Evolutionary conservation across 2,329 filamentous ascomycete species (phyloP).

Genomic region (Grosmannia serpens): DNA sequence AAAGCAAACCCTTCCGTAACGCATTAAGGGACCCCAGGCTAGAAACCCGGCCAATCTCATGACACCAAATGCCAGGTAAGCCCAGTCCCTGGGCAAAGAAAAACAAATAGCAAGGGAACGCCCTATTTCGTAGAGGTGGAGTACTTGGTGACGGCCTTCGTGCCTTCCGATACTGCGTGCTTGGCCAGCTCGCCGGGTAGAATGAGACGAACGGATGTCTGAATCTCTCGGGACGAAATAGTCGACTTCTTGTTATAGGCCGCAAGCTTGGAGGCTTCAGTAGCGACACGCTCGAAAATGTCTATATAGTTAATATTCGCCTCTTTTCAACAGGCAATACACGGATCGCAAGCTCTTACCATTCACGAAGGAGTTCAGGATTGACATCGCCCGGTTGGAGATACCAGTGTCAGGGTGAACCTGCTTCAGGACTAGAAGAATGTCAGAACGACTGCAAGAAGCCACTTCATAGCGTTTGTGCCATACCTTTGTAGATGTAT

Average conservation of each 20-base stretch:
- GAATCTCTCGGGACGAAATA: conserved; percentile 98
- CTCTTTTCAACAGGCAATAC: not conserved
- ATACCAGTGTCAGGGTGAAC: conserved; percentile 99
- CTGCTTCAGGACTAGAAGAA: conserved; percentile 81
- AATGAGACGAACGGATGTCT: conserved; percentile 97
- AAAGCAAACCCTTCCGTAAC: conserved; percentile 59
- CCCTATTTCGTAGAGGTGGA: conserved; percentile 94
- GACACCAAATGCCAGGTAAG: conserved; percentile 47
- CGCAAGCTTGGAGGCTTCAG: conserved; percentile 96
- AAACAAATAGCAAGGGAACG: conserved; percentile 30
- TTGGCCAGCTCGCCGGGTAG: conserved; percentile 97
- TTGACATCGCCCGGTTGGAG: conserved; percentile 99
- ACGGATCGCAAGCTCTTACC: conserved; percentile 41
- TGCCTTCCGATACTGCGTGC: conserved; percentile 98
- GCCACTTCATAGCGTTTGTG: not conserved
- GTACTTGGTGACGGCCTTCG: conserved; percentile 99
- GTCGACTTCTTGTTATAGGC: conserved; percentile 99
- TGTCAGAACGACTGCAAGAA: conserved; percentile 4
- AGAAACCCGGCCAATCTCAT: conserved; percentile 38
- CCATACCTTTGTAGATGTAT: conserved; percentile 99
- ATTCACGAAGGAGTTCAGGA: conserved; percentile 99
- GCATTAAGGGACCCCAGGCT: conserved; percentile 55
- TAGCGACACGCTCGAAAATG: conserved; percentile 98
- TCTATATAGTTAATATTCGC: conserved; percentile 41
- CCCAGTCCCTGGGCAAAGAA: conserved; percentile 35